Evolutionary conservation across 169 alveolate species (phyloP).

Genomic region (Sarcocystis neurona): DNA sequence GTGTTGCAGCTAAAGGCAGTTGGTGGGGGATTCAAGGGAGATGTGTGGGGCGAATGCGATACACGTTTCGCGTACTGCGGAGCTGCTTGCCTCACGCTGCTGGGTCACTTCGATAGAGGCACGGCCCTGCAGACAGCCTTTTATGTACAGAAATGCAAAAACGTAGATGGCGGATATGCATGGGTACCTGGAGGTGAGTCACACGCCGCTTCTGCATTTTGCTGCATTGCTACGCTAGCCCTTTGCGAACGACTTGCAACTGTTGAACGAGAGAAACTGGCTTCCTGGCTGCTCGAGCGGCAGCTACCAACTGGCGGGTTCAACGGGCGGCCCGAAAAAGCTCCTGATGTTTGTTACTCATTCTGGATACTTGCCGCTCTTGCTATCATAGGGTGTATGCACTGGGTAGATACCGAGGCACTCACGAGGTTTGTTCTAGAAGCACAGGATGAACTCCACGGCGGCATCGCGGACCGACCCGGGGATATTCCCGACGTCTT

Average conservation of each 20-base stretch:
- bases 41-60: conserved; percentile 90
- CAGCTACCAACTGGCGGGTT: conserved; percentile 87
- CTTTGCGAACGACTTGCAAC: conserved; percentile 47
- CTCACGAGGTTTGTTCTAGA: conserved; percentile 59
- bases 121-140: conserved; percentile 78
- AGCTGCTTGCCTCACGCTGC: conserved; percentile 76
- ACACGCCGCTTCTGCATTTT: conserved; percentile 94
- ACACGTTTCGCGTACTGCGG: conserved; percentile 89
- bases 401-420: conserved; percentile 49
- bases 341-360: conserved; percentile 94
- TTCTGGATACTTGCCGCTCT: conserved; percentile 92
- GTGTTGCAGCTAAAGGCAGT: conserved; percentile 78
- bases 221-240: conserved; percentile 81
- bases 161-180: conserved; percentile 92
- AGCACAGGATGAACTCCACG: conserved; percentile 57
- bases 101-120: conserved; percentile 73
- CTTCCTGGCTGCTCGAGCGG: conserved; percentile 86
- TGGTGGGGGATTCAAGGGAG: conserved; percentile 92
- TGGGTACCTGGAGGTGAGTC: conserved; percentile 93
- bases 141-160: conserved; percentile 82
- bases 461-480: conserved; percentile 68
- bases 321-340: conserved; percentile 95
- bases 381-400: conserved; percentile 73
- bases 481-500: conserved; percentile 87
- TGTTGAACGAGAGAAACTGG: conserved; percentile 30